Conservation (phyloP, 495 filamentous ascomycete species). For the Lindgomyces ingoldianus region DNA sequence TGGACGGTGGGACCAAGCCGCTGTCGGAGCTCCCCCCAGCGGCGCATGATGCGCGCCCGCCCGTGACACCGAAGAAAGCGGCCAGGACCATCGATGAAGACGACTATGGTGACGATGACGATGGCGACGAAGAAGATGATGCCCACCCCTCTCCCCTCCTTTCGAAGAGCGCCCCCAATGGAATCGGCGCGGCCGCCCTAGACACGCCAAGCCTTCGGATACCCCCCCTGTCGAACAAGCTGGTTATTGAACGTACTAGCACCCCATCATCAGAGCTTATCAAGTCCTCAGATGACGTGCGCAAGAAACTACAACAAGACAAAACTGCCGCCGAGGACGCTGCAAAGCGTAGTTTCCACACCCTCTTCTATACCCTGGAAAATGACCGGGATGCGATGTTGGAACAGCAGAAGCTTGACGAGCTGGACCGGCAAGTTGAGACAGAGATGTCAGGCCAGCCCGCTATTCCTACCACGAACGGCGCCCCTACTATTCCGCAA, state of each 20-base stretch:
- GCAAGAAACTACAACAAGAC: slow-evolving; percentile 90
- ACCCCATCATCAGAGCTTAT: slow-evolving; percentile 53
- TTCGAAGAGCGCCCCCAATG: slow-evolving; percentile 57
- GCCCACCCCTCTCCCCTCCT: slow-evolving; percentile 59
- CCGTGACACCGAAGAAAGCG: slow-evolving; percentile 58
- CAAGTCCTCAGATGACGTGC: slow-evolving; percentile 77
- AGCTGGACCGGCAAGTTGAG: slow-evolving; percentile 92
- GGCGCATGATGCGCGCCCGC: slow-evolving; percentile 47
- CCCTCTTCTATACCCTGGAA: slow-evolving; percentile 90
- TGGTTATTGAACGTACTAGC: slow-evolving; percentile 40
- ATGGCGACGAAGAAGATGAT: slow-evolving; percentile 62
- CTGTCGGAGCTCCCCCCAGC: slow-evolving; percentile 41
- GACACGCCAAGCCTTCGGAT: slow-evolving; percentile 45
- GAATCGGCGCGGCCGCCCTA: slow-evolving; percentile 44
- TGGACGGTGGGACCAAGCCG: slow-evolving; percentile 42
- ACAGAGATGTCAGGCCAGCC: slow-evolving; percentile 82
- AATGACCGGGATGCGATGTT: slow-evolving; percentile 94
- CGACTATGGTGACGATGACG: slow-evolving; percentile 86
- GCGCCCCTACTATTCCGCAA: slow-evolving; percentile 50
- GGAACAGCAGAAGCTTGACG: slow-evolving; percentile 95
- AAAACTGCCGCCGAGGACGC: slow-evolving; percentile 91
- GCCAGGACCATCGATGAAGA: slow-evolving; percentile 78
- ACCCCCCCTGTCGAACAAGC: slow-evolving; percentile 46
- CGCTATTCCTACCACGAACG: slow-evolving; percentile 50
- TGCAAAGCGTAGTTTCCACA: slow-evolving; percentile 84